Conservation (phyloP, 1,139 yeast genomes). For the Protomyces macrosporus region DNA sequence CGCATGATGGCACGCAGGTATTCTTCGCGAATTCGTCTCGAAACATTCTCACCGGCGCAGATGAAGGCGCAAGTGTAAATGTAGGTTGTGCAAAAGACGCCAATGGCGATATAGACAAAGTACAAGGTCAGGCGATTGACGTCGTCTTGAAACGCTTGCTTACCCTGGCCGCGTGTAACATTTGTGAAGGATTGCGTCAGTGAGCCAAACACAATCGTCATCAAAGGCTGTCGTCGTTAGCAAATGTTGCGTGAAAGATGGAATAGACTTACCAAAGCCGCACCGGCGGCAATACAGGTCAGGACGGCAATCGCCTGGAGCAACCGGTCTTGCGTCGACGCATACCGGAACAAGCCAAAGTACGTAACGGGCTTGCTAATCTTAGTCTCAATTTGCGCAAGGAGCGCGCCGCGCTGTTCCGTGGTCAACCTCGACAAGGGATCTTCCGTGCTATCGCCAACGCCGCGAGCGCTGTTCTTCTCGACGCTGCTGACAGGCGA, state of each 20-base stretch:
- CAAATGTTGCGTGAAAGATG: background rate
- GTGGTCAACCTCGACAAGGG: conserved; percentile 5
- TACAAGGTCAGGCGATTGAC: conserved; percentile 33
- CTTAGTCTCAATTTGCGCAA: conserved; percentile 19
- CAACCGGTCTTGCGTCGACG: conserved; percentile 5
- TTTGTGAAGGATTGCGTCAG: conserved; percentile 41
- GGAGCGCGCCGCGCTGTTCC: conserved; percentile 15
- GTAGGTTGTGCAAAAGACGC: conserved; percentile 33
- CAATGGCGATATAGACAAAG: conserved; percentile 36
- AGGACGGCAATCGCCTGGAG: conserved; percentile 12
- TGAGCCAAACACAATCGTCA: conserved; percentile 36
- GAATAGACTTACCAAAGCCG: conserved; percentile 8
- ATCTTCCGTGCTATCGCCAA: background rate
- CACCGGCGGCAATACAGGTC: conserved; percentile 22
- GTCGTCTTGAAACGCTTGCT: conserved; percentile 32
- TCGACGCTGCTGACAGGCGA: background rate
- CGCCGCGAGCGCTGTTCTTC: background rate
- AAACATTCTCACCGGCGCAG: conserved; percentile 43
- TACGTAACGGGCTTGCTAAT: conserved; percentile 6
- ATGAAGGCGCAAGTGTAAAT: conserved; percentile 35
- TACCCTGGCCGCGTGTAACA: conserved; percentile 34
- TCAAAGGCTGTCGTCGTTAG: conserved; percentile 32
- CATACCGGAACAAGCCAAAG: conserved; percentile 20
- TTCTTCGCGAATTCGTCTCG: conserved; percentile 43
- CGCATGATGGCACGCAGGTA: conserved; percentile 42